Evolutionary conservation across 805 yeast species (phyloP).

Genomic region (Nakazawaea laoshanensis): DNA sequence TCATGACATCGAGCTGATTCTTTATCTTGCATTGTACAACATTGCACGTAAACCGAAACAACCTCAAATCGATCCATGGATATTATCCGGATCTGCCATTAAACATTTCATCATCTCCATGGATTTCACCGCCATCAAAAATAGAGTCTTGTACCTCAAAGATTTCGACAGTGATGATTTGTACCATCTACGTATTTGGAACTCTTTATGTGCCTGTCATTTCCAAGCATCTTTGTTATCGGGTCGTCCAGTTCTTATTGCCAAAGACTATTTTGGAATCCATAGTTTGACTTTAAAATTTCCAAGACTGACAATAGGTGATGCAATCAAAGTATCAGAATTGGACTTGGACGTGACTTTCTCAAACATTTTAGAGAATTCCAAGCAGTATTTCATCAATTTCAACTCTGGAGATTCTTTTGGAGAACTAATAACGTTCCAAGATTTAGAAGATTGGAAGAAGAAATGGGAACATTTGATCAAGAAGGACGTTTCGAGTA

Average conservation of each 20-base stretch:
- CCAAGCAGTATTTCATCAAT: conserved; percentile 8
- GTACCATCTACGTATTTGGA: conserved; percentile 46
- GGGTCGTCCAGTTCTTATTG: conserved; percentile 35
- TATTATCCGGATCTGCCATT: conserved; percentile 42
- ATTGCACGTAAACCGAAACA: conserved; percentile 47
- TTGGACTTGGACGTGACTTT: conserved; percentile 28
- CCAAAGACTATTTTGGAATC: conserved; percentile 29
- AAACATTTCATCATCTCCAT: conserved; percentile 39
- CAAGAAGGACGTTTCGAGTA: conserved; percentile 38
- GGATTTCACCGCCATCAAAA: conserved; percentile 32
- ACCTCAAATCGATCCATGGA: conserved; percentile 42
- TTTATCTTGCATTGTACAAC: conserved; percentile 46
- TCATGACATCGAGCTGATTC: conserved; percentile 52
- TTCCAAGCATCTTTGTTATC: conserved; percentile 41
- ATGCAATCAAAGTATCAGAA: conserved; percentile 44
- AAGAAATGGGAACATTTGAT: conserved; percentile 35
- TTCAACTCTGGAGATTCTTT: background rate
- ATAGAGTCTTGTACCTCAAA: conserved; percentile 22
- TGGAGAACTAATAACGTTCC: conserved; percentile 15
- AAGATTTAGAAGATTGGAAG: conserved; percentile 37
- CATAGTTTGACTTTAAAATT: conserved; percentile 34
- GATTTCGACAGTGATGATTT: conserved; percentile 28
- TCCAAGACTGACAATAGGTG: conserved; percentile 45
- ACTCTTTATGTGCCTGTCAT: conserved; percentile 42
- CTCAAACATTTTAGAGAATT: conserved; percentile 14